Evolutionary conservation across 2,329 filamentous ascomycete species (phyloP).

Genomic region (Colletotrichum tabaci): DNA sequence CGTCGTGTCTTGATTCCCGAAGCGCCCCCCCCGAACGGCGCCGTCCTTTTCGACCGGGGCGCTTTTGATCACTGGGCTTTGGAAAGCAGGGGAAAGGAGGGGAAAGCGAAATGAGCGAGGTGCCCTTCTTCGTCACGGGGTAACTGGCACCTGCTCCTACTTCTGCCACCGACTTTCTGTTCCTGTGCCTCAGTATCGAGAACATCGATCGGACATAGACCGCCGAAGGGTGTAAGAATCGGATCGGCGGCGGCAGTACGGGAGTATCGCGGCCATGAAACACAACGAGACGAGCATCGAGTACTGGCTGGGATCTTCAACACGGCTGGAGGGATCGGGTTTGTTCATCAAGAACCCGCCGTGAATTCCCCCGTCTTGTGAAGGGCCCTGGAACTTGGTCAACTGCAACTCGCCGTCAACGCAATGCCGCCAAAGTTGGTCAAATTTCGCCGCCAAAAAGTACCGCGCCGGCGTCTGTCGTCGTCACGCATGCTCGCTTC

Average conservation of each 20-base stretch:
- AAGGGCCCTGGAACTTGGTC: not conserved
- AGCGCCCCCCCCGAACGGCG: constrained; percentile 11
- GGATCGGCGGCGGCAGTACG: not conserved
- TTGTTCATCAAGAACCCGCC: not conserved
- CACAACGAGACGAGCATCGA: not conserved
- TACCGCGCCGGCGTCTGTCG: not conserved
- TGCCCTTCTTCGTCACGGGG: not conserved
- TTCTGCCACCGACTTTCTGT: not conserved
- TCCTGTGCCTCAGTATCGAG: not conserved
- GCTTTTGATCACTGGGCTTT: not conserved
- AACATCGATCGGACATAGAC: not conserved
- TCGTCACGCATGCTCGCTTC: not conserved
- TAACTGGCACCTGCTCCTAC: not conserved
- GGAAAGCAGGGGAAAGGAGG: not conserved
- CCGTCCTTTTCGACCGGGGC: constrained; percentile 8
- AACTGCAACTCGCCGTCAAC: not conserved
- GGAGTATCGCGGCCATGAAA: not conserved
- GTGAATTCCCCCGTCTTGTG: not conserved
- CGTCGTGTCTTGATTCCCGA: constrained; percentile 29
- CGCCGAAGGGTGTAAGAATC: not conserved
- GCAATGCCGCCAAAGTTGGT: constrained; percentile 21
- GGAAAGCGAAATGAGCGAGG: not conserved
- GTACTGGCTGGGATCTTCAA: not conserved
- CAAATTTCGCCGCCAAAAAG: constrained; percentile 15
- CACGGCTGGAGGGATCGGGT: not conserved